These are phyloP conservation scores for Alternaria conjuncta DNA, from an alignment of 2,329 filamentous ascomycete genomes.

Conservation along the genomic window DNA sequence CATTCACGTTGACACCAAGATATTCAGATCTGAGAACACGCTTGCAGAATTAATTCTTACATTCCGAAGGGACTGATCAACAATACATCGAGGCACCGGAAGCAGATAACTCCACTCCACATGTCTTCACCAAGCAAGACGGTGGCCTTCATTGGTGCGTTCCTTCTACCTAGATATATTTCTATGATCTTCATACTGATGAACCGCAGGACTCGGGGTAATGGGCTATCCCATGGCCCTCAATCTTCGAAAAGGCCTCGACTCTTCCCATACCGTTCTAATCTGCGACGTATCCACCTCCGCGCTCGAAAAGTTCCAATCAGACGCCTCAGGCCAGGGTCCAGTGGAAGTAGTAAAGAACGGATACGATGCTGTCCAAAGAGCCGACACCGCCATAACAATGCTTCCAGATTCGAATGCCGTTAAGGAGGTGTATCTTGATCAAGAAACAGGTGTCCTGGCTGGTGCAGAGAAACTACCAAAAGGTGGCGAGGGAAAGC, in stretches of 20 bases:
- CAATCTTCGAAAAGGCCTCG: constrained; percentile 49
- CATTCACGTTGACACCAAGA: too few relatives aligned
- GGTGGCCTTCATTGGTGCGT: constrained; percentile 33
- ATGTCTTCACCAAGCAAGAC: constrained; percentile 30
- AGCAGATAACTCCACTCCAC: too few relatives aligned
- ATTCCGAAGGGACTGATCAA: too few relatives aligned
- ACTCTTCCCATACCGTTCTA: constrained; percentile 38
- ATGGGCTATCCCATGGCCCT: constrained; percentile 54
- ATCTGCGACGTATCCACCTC: constrained; percentile 50
- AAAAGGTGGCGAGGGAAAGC: constrained; percentile 58
- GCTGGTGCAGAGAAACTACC: constrained; percentile 47
- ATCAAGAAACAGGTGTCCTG: constrained; percentile 49
- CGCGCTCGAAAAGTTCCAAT: constrained; percentile 47
- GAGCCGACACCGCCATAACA: constrained; percentile 50
- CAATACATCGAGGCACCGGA: too few relatives aligned
- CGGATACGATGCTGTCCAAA: constrained; percentile 49
- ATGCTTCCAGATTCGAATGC: constrained; percentile 50
- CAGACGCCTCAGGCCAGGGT: constrained; percentile 44
- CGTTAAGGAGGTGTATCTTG: constrained; percentile 52
- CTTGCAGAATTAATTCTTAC: too few relatives aligned
- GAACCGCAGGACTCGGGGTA: constrained; percentile 44
- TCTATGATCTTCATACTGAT: too few relatives aligned
- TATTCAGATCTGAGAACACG: too few relatives aligned
- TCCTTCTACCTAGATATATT: too few relatives aligned
- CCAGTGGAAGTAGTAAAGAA: constrained; percentile 46